These are phyloP conservation scores for Cucumis sativus DNA, from an alignment of 306 rosid species.

Conservation along the genomic window Cucumber_9930_V3 NC_026655.2:11221001-11221500, in stretches of 20 bases:
- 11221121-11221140: conserved; percentile 81
- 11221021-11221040: conserved; percentile 32
- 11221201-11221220: neutral
- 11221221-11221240: neutral
- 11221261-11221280: neutral
- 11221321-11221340: neutral
- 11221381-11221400: conserved; percentile 51
- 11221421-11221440: conserved; percentile 47
- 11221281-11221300: neutral
- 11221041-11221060: conserved; percentile 67
- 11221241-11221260: neutral
- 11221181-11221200: neutral
- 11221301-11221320: neutral
- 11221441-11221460: conserved; percentile 33
- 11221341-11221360: neutral
- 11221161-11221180: conserved; percentile 46
- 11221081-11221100: conserved; percentile 46
- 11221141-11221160: conserved; percentile 71
- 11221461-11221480: conserved; percentile 87
- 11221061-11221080: conserved; percentile 41
- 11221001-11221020: conserved; percentile 28
- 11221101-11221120: conserved; percentile 63
- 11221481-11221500: conserved; percentile 42
- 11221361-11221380: neutral
- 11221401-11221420: conserved; percentile 41